These are phyloP conservation scores for Phyllostachys edulis DNA, from an alignment of 176 grass and related monocot genomes.

Conservation along the genomic window DNA sequence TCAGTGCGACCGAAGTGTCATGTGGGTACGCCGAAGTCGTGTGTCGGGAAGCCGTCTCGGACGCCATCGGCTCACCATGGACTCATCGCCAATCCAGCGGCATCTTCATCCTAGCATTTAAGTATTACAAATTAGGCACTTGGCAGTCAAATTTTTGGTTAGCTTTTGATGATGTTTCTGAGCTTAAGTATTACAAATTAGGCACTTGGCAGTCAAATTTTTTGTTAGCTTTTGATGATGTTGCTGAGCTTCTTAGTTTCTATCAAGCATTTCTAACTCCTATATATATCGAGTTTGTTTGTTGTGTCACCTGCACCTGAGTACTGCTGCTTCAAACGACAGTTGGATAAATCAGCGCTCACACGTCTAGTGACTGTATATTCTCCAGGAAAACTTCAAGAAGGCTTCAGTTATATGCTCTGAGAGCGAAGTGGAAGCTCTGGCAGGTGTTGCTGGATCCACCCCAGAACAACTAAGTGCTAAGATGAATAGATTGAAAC, in stretches of 20 bases:
- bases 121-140: no score
- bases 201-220: no score
- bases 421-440: slow-evolving; percentile 66
- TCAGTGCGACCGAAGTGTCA: no score
- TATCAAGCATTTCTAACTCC: slow-evolving; percentile 1
- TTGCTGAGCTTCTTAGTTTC: slow-evolving; percentile 1
- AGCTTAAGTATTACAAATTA: background rate
- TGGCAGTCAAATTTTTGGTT: no score
- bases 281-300: background rate
- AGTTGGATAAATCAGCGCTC: background rate
- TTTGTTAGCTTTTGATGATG: background rate
- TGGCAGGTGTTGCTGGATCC: slow-evolving; percentile 54
- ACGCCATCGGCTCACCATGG: no score
- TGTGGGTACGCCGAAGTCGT: no score
- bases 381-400: slow-evolving; percentile 56
- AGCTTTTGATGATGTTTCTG: no score
- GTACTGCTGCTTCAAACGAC: background rate
- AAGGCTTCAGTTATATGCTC: slow-evolving; percentile 89
- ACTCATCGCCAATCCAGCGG: no score
- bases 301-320: background rate
- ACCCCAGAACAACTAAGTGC: slow-evolving; percentile 68
- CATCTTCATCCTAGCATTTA: no score
- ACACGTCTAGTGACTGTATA: background rate
- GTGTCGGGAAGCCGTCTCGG: no score
- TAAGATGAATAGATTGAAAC: slow-evolving; percentile 45